phyloP scores from a whole-genome alignment of 2,329 filamentous ascomycete species.

The Hirsutella thompsonii region DNA sequence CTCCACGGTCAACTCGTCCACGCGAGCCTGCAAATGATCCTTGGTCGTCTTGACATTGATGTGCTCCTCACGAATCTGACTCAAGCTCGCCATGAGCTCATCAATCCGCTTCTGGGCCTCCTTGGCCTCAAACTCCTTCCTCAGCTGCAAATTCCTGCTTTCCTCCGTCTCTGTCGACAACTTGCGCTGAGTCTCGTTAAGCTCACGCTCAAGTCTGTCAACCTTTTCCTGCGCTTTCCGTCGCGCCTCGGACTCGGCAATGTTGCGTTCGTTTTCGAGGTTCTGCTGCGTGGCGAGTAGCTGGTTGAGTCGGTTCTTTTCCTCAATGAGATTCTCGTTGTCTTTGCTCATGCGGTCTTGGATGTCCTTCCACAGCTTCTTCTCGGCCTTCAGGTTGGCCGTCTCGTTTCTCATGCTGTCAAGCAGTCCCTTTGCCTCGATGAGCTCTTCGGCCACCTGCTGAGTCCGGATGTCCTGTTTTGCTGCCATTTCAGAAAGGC shows the following conservation, averaged over 20 bases:
- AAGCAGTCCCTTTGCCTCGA: constrained; percentile 68
- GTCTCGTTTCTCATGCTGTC: constrained; percentile 87
- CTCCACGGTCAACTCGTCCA: constrained; percentile 81
- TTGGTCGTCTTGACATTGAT: constrained; percentile 74
- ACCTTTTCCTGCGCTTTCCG: constrained; percentile 68
- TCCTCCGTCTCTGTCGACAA: constrained; percentile 75
- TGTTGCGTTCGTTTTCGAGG: constrained; percentile 82
- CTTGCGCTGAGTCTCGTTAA: constrained; percentile 69
- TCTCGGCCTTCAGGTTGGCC: constrained; percentile 87
- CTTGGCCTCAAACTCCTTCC: constrained; percentile 82
- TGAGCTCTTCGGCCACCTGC: constrained; percentile 83
- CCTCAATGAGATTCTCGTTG: constrained; percentile 72
- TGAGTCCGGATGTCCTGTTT: constrained; percentile 85
- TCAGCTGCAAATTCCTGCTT: constrained; percentile 64
- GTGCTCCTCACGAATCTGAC: constrained; percentile 75
- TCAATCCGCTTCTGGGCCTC: constrained; percentile 88
- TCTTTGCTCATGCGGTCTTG: constrained; percentile 81
- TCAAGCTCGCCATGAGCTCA: constrained; percentile 69
- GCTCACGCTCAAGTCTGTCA: constrained; percentile 67
- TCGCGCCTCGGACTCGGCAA: constrained; percentile 68
- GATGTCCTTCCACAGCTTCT: constrained; percentile 87
- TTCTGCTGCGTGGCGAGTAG: constrained; percentile 76
- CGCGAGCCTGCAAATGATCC: constrained; percentile 78
- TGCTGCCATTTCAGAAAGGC: constrained; percentile 68
- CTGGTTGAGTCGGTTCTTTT: constrained; percentile 72